Evolutionary conservation across 2,329 filamentous ascomycete genomes (phyloP), one percentile per base, ranked within the genome.

Genomic region (Ilyonectria robusta): DNA sequence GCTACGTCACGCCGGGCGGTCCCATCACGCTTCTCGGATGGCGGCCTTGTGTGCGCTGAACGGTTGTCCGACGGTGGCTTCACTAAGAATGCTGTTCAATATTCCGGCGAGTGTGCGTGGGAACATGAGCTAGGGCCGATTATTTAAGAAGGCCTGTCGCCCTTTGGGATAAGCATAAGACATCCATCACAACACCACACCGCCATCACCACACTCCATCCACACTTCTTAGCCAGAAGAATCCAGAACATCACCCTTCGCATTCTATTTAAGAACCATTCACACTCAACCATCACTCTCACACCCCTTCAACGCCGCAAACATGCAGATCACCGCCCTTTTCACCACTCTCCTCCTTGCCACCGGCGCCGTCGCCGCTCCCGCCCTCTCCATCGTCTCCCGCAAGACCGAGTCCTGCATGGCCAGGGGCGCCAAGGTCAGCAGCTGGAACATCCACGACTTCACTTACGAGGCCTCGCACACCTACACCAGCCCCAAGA

Each of bases 381-480:
- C 77, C 31, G 65, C 67, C 55, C 9, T 62, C 62, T 62, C 42
- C 53, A 64, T 67, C 37, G 65, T 61, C 54, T 23, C 62, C 62
- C 67, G 60, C 42, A 59, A 70, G 48, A 54, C 51, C 37, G 56
- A 67, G 44, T 66, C 67, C 26, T 79, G 77, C 63, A 75, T 77
- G 60, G 35, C 63, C 19, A 70, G 70, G 66, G 64, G 69, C 60
- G 50, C 62, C 29, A 69, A 73, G 67, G 66, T 78, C 62, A 65
- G 54, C 6, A 51, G 66, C 35, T 88, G 85, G 84, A 77, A 74
- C 1, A 70, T 87, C 54, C 70, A 79, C 57, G 75, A 79, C 75
- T 86, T 88, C 64, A 79, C 81, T 73, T 88, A 80, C 78, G 81
- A 84, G 73, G 82, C 82, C n/a, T 80, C 78, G 17, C 85, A 83